Evolutionary conservation across 805 yeast genomes (phyloP), one percentile per base, ranked within the genome.

Genomic region (Middelhovenomyces tepae): DNA sequence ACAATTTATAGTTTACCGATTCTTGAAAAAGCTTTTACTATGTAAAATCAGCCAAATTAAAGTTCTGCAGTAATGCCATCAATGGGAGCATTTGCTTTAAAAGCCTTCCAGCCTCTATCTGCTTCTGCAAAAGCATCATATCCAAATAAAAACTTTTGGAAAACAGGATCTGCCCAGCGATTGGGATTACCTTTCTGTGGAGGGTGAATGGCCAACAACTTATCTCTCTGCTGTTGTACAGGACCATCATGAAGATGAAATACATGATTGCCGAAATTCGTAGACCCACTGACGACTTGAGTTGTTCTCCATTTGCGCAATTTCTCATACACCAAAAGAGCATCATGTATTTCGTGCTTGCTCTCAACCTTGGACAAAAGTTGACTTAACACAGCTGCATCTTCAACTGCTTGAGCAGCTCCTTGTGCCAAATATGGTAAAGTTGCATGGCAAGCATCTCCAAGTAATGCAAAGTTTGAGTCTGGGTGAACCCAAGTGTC

Each of bases 391-490:
- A 31, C 22, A 7, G 28, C 35, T 5, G 35, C 37, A 17, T 53
- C 57, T 36, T 53, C 58, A 10, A 53, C 35, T 8, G 58, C 58
- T 35, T 44, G 51, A 4, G 54, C 44, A 4, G 58, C 58, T 11
- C 58, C 58, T 24, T 46, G 48, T 5, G 58, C 54, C 16, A 52
- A 41, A 37, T 52, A 51, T 3, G 59, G 59, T 18, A 59, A 51
- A 36, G 59, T 59, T 9, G 62, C 59, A 35, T 59, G 64, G 20
- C 51, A 47, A 1, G 64, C 51, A 36, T 59, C 64, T 2, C 64
- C 64, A 31, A 59, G 43, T 21, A 59, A 41, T 10, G 51, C 43
- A 15, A 55, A 45, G 14, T 48, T 48, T 5, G 54, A 57, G 4
- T 46, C 40, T n/a, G 37, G 23, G 34, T 48, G n/a, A n/a, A 44